A percentile compares a stretch with the other conserved stretches of the same genome.
phyloP scores from a whole-genome alignment of 2,329 filamentous ascomycete genomes.

The Plectosphaerella cucumerina region DNA sequence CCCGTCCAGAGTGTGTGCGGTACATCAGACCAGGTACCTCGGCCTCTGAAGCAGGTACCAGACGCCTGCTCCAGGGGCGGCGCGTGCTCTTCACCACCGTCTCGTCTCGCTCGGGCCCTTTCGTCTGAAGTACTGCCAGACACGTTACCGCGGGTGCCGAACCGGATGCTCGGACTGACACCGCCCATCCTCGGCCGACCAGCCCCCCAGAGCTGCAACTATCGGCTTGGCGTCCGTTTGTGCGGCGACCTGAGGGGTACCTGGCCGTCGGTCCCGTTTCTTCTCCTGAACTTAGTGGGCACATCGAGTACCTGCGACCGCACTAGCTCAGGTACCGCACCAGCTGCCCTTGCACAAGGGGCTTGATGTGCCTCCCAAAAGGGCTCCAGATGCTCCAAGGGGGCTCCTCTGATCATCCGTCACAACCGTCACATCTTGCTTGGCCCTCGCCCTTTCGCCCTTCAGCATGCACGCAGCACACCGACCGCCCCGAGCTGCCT shows the following conservation, averaged over 20 bases:
- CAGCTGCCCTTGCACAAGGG: neutral
- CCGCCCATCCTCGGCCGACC: neutral
- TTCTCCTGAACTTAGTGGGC: too few species aligned
- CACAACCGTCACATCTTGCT: neutral
- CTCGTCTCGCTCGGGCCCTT: neutral
- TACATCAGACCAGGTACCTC: neutral
- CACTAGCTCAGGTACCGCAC: neutral
- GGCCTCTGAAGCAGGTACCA: neutral
- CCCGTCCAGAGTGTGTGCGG: too few species aligned
- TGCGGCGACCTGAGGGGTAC: neutral
- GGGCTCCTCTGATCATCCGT: neutral
- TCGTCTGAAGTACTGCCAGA: neutral
- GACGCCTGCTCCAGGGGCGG: neutral
- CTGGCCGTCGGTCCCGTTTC: neutral
- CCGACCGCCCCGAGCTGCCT: too few species aligned
- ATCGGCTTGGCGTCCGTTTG: neutral
- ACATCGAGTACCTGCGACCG: neutral
- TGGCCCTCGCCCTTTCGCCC: neutral
- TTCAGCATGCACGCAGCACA: neutral
- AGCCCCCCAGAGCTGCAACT: neutral
- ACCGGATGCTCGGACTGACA: neutral
- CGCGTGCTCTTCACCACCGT: neutral
- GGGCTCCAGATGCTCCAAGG: neutral
- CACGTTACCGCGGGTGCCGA: neutral
- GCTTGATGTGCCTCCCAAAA: too few species aligned